A percentile compares a stretch with the other conserved stretches of the same genome.
Conservation (phyloP, 2,329 filamentous ascomycete species). For the Aureobasidium namibiae region DNA sequence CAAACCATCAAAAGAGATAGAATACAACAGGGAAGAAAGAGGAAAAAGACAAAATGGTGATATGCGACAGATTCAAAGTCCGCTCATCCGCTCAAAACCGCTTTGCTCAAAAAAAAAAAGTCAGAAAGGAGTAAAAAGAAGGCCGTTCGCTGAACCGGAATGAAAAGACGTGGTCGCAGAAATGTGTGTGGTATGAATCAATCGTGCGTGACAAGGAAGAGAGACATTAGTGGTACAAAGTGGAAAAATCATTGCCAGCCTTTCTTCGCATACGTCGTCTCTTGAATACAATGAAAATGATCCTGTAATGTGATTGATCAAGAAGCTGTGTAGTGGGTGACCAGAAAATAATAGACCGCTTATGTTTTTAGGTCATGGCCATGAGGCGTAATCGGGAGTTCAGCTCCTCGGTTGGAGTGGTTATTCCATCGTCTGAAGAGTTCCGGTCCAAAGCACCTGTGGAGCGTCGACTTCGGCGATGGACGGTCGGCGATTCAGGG, state of each 20-base stretch:
- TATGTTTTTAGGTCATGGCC: slow-evolving; percentile 17
- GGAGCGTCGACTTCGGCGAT: slow-evolving; percentile 12
- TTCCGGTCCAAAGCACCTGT: slow-evolving; percentile 7
- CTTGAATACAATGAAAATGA: not conserved
- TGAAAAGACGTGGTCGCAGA: not conserved
- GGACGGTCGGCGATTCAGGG: slow-evolving; percentile 14
- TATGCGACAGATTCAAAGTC: not conserved
- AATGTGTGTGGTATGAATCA: not conserved
- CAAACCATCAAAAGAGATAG: not conserved
- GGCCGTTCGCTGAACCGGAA: slow-evolving; percentile 9
- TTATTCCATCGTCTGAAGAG: slow-evolving; percentile 14
- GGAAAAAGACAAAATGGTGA: not conserved
- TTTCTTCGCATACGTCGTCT: not conserved
- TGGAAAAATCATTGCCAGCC: slow-evolving; percentile 4
- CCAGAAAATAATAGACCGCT: not conserved
- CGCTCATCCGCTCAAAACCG: slow-evolving; percentile 12
- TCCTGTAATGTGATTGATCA: not conserved
- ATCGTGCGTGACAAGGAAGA: not conserved
- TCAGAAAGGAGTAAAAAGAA: not conserved
- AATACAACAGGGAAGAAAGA: not conserved
- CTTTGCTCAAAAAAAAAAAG: not conserved
- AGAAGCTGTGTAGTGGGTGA: not conserved
- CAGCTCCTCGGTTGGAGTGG: slow-evolving; percentile 18
- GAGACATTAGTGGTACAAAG: slow-evolving; percentile 13
- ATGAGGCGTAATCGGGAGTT: slow-evolving; percentile 19